phyloP scores from a whole-genome alignment of 495 filamentous ascomycete species.

The Penicillium macrosclerotiorum region DNA sequence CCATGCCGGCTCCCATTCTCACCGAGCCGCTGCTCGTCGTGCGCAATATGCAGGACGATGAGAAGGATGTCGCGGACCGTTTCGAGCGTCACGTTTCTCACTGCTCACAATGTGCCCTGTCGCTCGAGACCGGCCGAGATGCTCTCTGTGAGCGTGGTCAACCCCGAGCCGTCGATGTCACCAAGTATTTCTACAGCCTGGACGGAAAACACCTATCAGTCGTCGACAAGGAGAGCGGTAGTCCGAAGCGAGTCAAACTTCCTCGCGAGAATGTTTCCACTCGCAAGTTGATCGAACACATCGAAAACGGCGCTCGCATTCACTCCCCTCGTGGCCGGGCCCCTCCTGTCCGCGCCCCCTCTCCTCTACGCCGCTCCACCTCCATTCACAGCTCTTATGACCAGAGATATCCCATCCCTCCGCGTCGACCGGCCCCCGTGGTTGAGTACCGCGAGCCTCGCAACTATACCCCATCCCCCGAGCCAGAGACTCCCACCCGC shows the following conservation, averaged over 20 bases:
- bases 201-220: constrained; percentile 47
- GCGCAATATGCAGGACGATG: constrained; percentile 45
- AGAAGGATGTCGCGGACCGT: constrained; percentile 24
- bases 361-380: constrained; percentile 10
- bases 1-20: constrained; percentile 32
- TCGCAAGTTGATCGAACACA: constrained; percentile 45
- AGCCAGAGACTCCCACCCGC: constrained; percentile 13
- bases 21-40: constrained; percentile 31
- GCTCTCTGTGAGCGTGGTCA: constrained; percentile 51
- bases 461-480: constrained; percentile 13
- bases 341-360: constrained; percentile 10
- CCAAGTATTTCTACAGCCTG: constrained; percentile 48
- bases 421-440: constrained; percentile 23
- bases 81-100: constrained; percentile 21
- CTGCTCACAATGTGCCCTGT: constrained; percentile 42
- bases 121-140: constrained; percentile 34
- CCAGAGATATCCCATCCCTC: constrained; percentile 34
- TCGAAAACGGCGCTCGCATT: constrained; percentile 47
- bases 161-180: constrained; percentile 44
- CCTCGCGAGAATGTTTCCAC: constrained; percentile 37
- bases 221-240: constrained; percentile 44
- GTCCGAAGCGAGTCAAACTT: constrained; percentile 48
- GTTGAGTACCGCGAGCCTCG: constrained; percentile 17
- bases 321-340: constrained; percentile 15
- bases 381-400: constrained; percentile 40